Evolutionary conservation across 371 early-diverging fungal genomes (phyloP).

Genomic region (Haplosporangium sp.): DNA sequence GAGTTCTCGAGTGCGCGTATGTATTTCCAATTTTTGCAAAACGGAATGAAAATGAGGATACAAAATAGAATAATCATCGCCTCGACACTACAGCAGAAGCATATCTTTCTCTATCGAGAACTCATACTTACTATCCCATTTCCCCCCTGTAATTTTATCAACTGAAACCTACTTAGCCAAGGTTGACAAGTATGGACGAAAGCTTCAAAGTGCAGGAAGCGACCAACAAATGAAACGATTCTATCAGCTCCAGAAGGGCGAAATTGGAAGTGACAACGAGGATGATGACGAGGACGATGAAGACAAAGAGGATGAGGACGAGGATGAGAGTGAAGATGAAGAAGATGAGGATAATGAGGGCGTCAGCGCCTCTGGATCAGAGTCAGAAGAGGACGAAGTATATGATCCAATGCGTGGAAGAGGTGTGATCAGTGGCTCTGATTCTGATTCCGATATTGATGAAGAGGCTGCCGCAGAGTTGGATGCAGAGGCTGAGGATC

Average conservation of each 20-base stretch:
- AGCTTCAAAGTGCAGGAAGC: conserved; percentile 60
- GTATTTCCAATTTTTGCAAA: conserved; percentile 19
- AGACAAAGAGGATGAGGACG: conserved; percentile 43
- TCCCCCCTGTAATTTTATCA: background rate
- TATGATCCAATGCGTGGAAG: conserved; percentile 91
- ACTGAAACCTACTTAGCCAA: conserved; percentile 60
- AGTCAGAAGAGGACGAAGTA: conserved; percentile 48
- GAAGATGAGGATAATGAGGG: conserved; percentile 64
- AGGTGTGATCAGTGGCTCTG: conserved; percentile 74
- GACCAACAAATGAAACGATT: conserved; percentile 69
- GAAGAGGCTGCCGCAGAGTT: conserved; percentile 56
- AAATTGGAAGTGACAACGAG: conserved; percentile 47
- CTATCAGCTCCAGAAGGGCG: conserved; percentile 66
- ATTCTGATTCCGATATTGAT: conserved; percentile 66
- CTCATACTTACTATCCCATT: conserved; percentile 3
- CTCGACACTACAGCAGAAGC: background rate
- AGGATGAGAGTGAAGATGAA: conserved; percentile 57
- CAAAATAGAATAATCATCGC: background rate
- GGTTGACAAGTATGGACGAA: conserved; percentile 93
- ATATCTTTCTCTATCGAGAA: background rate
- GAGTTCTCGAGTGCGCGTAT: conserved; percentile 80
- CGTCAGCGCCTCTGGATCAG: conserved; percentile 25
- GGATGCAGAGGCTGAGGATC: conserved; percentile 62
- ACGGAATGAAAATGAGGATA: background rate
- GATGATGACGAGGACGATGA: conserved; percentile 2